phyloP scores from a whole-genome alignment of 2,329 filamentous ascomycete species.

The Arthrobotrys sinensis region DNA sequence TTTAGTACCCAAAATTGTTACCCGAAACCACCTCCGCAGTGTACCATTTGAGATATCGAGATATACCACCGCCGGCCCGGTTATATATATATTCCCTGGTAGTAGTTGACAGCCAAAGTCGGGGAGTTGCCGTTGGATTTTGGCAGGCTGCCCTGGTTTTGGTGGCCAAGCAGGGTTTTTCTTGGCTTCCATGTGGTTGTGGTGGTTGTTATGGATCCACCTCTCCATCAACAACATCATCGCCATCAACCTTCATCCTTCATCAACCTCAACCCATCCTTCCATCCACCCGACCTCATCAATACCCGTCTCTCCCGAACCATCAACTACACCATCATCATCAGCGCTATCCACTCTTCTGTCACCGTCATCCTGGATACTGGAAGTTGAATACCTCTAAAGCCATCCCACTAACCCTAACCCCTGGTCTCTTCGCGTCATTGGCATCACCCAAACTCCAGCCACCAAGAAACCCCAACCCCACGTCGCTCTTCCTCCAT shows the following conservation, averaged over 20 bases:
- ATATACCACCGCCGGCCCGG: too few species aligned
- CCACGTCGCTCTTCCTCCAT: constrained; percentile 16
- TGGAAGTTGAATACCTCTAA: neutral
- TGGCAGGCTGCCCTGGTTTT: constrained; percentile 1
- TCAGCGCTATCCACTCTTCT: neutral
- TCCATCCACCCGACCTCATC: neutral
- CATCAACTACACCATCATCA: neutral
- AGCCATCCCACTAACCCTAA: neutral
- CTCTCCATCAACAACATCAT: constrained; percentile 40
- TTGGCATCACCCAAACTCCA: constrained; percentile 25
- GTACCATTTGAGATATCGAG: too few species aligned
- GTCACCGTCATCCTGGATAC: neutral
- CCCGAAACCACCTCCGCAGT: neutral
- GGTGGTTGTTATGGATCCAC: constrained; percentile 48
- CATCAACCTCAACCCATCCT: neutral
- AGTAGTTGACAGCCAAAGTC: neutral
- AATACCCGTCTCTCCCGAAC: neutral
- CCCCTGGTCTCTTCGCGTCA: constrained; percentile 43
- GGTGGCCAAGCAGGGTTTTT: constrained; percentile 15
- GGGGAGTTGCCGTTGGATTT: constrained; percentile 25
- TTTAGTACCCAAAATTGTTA: neutral
- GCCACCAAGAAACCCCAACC: constrained; percentile 25
- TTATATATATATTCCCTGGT: too few species aligned
- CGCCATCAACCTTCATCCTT: constrained; percentile 12
- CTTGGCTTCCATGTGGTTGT: constrained; percentile 47